Evolutionary conservation across 106 monocot genomes (phyloP), one percentile per base, ranked within the genome.

Genomic region (Allium fistulosum): DNA sequence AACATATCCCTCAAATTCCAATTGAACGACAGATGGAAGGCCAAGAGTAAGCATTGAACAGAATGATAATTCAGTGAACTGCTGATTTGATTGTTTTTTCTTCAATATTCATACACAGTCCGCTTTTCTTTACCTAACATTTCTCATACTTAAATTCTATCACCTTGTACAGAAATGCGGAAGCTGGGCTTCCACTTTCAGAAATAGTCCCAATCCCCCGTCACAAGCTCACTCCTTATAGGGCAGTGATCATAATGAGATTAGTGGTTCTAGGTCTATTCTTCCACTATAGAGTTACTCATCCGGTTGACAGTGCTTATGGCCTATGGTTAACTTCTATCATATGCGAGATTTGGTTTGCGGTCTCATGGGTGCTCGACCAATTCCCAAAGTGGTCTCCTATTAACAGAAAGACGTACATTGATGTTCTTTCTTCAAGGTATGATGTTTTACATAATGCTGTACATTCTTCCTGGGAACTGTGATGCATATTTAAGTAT

Each of bases 361-460:
- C 91, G 15, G 48, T 91, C 69, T 95, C 95, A 66, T 95, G 95
- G 95, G 84, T 95, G 22, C 74, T 95, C 70, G 95, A 95, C 79
- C 95, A 95, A 53, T 95, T 97, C 73, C 96, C 96, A n/a, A 97
- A 97, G 70, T 97, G 96, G 96, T 80, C 73, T 63, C 96, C 96
- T 57, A 84, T 97, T 47, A 81, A 76, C 50, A 83, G 96, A 60
- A 88, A 88, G 61, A 84, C 96, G 67, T 88, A 79, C 66, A 78
- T 89, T 67, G 88, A 92, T 61, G 73, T 68, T 56, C 73, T 97
- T 16, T 80, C 86, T 22, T 59, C 88, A 77, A 92, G 92, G 96
- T 97, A 82, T 62, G 1, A 11, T 53, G 51, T 26, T 28, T 14
- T 14, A 55, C 22, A 22, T 22, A 22, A 22, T 22, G 22, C n/a